These are phyloP conservation scores for Aspergillus udagawae DNA, from an alignment of 2,329 filamentous ascomycete species.

Conservation along the genomic window DNA sequence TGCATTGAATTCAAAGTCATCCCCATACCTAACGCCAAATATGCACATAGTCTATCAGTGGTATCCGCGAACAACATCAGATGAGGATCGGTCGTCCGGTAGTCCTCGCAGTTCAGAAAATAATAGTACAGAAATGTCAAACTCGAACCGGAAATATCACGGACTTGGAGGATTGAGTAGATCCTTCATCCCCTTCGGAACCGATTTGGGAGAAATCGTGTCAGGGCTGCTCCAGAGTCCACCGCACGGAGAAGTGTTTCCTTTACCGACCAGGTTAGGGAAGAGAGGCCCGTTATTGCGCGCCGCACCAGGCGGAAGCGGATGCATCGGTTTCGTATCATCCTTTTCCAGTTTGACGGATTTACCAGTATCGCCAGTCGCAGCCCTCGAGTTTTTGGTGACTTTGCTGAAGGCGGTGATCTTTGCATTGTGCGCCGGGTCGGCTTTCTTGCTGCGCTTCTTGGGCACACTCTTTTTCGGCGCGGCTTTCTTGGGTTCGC, in stretches of 20 bases:
- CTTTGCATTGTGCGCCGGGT: conserved; percentile 21
- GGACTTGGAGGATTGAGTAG: conserved; percentile 16
- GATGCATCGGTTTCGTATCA: conserved; percentile 32
- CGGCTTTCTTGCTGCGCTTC: conserved; percentile 21
- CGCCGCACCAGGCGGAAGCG: conserved; percentile 30
- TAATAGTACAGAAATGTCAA: conserved; percentile 3
- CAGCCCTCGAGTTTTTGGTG: conserved; percentile 26
- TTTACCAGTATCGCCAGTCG: conserved; percentile 17
- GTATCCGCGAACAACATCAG: conserved; percentile 22
- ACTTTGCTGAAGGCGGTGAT: conserved; percentile 33
- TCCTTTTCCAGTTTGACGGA: conserved; percentile 22
- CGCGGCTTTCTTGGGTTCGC: conserved; percentile 16
- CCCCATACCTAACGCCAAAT: conserved; percentile 9
- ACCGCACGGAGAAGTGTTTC: conserved; percentile 8
- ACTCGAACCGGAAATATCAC: conserved; percentile 3
- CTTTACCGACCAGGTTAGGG: conserved; percentile 19
- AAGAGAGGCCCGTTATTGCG: conserved; percentile 36
- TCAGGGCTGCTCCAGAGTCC: conserved; percentile 14
- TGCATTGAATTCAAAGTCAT: conserved; percentile 3
- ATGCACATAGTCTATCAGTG: conserved; percentile 31
- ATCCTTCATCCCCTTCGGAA: conserved; percentile 21
- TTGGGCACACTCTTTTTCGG: conserved; percentile 20
- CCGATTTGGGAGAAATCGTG: conserved; percentile 21
- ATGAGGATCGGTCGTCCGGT: not conserved
- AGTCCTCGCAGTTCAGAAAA: not conserved